Base-by-base conservation (phyloP, 179 eudicot species). In the Beta macrorhiza region DNA sequence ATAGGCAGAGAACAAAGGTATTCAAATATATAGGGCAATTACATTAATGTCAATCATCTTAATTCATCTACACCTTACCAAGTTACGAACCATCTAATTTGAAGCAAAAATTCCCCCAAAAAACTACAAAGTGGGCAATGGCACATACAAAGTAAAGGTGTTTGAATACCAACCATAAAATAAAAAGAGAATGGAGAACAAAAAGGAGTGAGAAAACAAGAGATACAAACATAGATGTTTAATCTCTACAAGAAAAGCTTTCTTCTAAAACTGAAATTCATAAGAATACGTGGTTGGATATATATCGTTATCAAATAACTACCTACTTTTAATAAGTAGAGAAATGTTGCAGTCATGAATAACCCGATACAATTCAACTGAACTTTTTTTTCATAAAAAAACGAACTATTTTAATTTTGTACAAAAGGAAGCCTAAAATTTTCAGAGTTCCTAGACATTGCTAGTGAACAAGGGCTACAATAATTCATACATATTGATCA, bases 341-440 rank as follows among this genome's bases (percentile, higher is more conserved):
- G 20, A 55, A 4, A 74, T 55, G 12, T 25, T 74, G 19, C 2
- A 1, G 1, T 53, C 22, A 47, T 8, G 4, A 47, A 17, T 49
- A 47, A 19, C 19, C 1, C 13, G 3, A 45, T 45, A 70, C 55
- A 5, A 32, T 64, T 64, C 69, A 49, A 49, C 37, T 42, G 29
- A 29, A 65, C 3, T 78, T 78, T 32, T 49, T 49, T 77, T 79
- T 58, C 64, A 83, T 25, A 74, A 80, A 75, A 74, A 63, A 78
- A 59, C 75, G 64, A 55, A 29, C 8, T 42, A 76, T 73, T 37
- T 82, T 75, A 82, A 67, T 71, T 83, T 89, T 87, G 87, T 89
- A 87, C 90, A 89, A 71, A 79, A 80, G 82, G 79, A 84, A 80
- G 64, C 82, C 86, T 68, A 82, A 74, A 64, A 32, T 37, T 72